A percentile compares a stretch with the other conserved stretches of the same genome.
Conservation (phyloP, 2,329 filamentous ascomycete species). For the Monosporascus sp. region DNA sequence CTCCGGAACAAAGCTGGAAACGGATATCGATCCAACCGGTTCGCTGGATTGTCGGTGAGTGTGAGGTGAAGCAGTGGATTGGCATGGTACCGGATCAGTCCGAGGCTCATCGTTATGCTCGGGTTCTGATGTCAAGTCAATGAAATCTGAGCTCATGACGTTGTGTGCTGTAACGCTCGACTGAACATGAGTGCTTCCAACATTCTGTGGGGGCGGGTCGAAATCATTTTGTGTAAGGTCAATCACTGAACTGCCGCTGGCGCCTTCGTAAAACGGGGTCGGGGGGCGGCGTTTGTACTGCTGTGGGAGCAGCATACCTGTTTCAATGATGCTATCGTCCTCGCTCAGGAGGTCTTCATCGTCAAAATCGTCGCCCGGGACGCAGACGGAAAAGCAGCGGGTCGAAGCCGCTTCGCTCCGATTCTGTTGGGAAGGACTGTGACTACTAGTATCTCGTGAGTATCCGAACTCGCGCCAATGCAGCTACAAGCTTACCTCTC, state of each 20-base stretch:
- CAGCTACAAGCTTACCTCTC: constrained; percentile 7
- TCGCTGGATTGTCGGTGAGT: neutral
- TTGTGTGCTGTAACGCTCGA: constrained; percentile 1
- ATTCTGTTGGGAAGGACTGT: neutral
- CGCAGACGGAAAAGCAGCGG: constrained; percentile 20
- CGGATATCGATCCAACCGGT: neutral
- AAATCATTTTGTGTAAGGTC: constrained; percentile 16
- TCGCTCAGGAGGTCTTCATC: constrained; percentile 19
- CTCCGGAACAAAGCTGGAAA: neutral
- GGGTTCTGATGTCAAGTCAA: constrained; percentile 10
- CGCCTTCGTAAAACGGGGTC: neutral
- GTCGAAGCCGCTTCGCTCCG: neutral
- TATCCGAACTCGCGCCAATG: neutral
- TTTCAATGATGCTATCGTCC: constrained; percentile 11
- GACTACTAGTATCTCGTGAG: constrained; percentile 8
- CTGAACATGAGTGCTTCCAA: neutral
- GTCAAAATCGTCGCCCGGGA: constrained; percentile 35
- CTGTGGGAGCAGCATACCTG: neutral
- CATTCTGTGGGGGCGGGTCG: neutral
- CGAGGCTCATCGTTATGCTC: constrained; percentile 9
- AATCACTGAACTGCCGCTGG: constrained; percentile 4
- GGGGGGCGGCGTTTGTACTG: neutral
- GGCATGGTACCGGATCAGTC: neutral
- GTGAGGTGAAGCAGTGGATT: neutral
- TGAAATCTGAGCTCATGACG: constrained; percentile 12